Evolutionary conservation across 768 basidiomycete genomes (phyloP), one percentile per base, ranked within the genome.

Genomic region (Favolaschia claudopus): DNA sequence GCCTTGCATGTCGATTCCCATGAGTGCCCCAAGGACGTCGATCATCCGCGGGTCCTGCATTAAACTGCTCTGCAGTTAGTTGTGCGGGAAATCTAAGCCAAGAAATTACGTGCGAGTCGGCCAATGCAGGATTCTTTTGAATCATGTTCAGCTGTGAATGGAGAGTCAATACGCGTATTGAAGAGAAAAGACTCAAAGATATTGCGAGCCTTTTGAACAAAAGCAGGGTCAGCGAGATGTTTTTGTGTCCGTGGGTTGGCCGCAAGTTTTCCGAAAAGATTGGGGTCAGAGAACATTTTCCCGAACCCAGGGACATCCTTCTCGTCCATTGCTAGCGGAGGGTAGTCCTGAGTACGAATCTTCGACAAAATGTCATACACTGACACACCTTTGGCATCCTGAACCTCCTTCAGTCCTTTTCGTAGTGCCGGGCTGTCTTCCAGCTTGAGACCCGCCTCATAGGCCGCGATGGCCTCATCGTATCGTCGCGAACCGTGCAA

Each of bases 1-100:
- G 55, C 90, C 93, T 74, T 92, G 88, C 76, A 98, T 85, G 75
- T 98, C 94, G 65, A 98, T 83, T 31, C 94, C 94, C 91, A 98
- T 93, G 55, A 93, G 83, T 12, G 88, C 96, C 58, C 96, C 96
- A 39, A 98, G 80, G 15, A 95, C 95, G 69, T 93, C 90, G 73
- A 95, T 93, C 93, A 97, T 95, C 57, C 96, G 86, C 32, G 96
- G 87, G 74, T 98, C 96, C 60, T 85, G 77, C 65, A 92, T 72
- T n/a, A n/a, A n/a, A n/a, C n/a, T 67, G 86, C 82, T 40, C 84
- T 86, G 63, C 19, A 65, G 52, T 47, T 37, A 56, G 63, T 24
- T 40, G 47, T 38, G 43, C 12, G 45, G 51, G 45, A 45, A 17
- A 13, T 32, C 19, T 48, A 25, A 29, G 7, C 29, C 43, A 36